These are phyloP conservation scores for Alectoria sarmentosa DNA, from an alignment of 495 filamentous ascomycete species.

Conservation along the genomic window DNA sequence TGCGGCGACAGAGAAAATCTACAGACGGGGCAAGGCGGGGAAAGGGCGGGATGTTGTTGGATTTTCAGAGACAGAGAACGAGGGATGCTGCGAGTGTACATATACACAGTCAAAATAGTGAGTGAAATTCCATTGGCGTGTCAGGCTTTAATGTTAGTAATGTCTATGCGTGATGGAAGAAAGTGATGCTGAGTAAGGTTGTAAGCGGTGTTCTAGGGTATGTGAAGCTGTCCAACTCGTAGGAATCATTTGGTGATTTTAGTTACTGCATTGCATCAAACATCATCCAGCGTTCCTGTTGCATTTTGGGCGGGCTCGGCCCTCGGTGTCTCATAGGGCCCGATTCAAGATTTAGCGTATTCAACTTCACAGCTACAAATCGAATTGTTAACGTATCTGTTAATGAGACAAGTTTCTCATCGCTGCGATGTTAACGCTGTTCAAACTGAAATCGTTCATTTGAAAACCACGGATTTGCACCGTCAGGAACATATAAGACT, in stretches of 20 bases:
- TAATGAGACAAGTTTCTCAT: too few species aligned
- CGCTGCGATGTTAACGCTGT: too few species aligned
- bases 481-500: too few species aligned
- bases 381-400: too few species aligned
- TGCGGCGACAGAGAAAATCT: background rate
- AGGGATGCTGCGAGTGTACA: conserved; percentile 16
- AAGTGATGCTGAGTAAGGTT: background rate
- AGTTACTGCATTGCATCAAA: background rate
- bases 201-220: background rate
- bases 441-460: too few species aligned
- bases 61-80: background rate
- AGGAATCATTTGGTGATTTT: background rate
- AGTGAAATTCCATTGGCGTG: background rate
- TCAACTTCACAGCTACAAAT: too few species aligned
- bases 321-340: conserved; percentile 3
- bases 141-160: conserved; percentile 5
- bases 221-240: background rate
- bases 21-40: background rate
- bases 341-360: too few species aligned
- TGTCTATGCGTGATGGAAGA: too few species aligned
- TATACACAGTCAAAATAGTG: background rate
- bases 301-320: background rate
- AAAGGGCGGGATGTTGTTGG: background rate
- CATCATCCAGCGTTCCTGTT: conserved; percentile 11
- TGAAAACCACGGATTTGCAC: too few species aligned